Evolutionary conservation across 345 rosid species (phyloP).

Genomic region (Syzygium oleosum): DNA sequence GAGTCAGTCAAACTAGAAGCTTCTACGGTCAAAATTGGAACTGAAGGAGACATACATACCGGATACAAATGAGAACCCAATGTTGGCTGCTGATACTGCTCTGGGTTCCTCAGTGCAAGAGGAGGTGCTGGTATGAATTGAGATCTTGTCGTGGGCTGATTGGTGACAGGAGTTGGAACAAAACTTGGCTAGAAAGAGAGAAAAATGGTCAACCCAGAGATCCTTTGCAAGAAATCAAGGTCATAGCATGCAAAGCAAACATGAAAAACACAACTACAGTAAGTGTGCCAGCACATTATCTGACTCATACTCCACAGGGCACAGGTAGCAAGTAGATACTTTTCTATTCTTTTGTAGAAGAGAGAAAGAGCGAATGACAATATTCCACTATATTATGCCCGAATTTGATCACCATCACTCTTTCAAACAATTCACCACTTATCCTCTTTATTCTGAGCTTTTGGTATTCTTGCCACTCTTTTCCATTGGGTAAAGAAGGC

Average conservation of each 20-base stretch:
- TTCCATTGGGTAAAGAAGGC: not conserved
- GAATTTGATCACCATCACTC: not conserved
- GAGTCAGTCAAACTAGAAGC: not conserved
- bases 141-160: conserved; percentile 55
- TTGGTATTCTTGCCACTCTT: not conserved
- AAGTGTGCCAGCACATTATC: not conserved
- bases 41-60: conserved; percentile 29
- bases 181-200: conserved; percentile 41
- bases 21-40: not conserved
- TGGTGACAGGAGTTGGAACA: conserved; percentile 34
- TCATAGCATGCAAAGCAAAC: not conserved
- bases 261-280: not conserved
- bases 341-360: not conserved
- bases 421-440: not conserved
- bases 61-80: conserved; percentile 75
- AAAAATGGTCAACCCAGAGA: not conserved
- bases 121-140: conserved; percentile 75
- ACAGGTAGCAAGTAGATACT: not conserved
- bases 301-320: not conserved
- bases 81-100: conserved; percentile 78
- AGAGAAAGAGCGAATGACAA: not conserved
- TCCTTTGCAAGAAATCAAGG: not conserved
- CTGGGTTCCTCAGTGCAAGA: conserved; percentile 66
- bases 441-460: not conserved
- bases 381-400: not conserved